Evolutionary conservation across 2,329 filamentous ascomycete genomes (phyloP).

Genomic region (Pseudogymnoascus sp.): DNA sequence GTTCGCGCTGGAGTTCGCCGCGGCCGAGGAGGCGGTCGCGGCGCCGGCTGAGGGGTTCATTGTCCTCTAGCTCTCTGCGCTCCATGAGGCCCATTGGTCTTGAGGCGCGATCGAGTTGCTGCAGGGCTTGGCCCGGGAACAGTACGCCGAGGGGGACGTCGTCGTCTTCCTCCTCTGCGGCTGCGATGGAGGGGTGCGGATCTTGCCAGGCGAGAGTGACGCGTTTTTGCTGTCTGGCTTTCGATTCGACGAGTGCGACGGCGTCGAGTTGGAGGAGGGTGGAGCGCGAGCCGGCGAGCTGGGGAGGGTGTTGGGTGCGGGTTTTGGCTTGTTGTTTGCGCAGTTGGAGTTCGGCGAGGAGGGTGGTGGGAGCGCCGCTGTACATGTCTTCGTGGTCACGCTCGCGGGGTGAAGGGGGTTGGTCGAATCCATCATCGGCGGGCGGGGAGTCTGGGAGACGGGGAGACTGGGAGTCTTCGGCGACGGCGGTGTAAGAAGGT

Average conservation of each 20-base stretch:
- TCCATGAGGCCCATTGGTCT: constrained; percentile 69
- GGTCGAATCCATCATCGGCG: constrained; percentile 47
- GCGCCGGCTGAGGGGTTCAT: constrained; percentile 54
- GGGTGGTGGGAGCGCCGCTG: constrained; percentile 72
- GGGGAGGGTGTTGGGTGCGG: constrained; percentile 56
- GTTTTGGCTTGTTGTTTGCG: constrained; percentile 82
- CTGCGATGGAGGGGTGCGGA: constrained; percentile 34
- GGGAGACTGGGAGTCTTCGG: not conserved
- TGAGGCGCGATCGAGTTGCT: constrained; percentile 40
- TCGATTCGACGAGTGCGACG: constrained; percentile 75
- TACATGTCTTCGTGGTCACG: constrained; percentile 38
- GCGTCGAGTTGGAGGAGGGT: constrained; percentile 87
- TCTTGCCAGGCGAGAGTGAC: constrained; percentile 91
- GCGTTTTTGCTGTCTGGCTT: constrained; percentile 63
- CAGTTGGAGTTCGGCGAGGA: constrained; percentile 84
- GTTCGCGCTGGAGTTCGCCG: not conserved
- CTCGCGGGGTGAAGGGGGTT: constrained; percentile 66
- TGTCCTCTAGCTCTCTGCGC: constrained; percentile 78
- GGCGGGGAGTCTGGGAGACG: constrained; percentile 34
- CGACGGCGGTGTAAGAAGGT: constrained; percentile 9
- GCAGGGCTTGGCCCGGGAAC: constrained; percentile 37
- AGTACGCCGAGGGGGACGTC: constrained; percentile 84
- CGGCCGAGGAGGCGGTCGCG: constrained; percentile 24
- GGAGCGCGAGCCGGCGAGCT: constrained; percentile 75
- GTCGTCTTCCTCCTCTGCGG: constrained; percentile 55